Conservation (phyloP, 2,329 filamentous ascomycete species). For the Aureobasidium zeae region DNA sequence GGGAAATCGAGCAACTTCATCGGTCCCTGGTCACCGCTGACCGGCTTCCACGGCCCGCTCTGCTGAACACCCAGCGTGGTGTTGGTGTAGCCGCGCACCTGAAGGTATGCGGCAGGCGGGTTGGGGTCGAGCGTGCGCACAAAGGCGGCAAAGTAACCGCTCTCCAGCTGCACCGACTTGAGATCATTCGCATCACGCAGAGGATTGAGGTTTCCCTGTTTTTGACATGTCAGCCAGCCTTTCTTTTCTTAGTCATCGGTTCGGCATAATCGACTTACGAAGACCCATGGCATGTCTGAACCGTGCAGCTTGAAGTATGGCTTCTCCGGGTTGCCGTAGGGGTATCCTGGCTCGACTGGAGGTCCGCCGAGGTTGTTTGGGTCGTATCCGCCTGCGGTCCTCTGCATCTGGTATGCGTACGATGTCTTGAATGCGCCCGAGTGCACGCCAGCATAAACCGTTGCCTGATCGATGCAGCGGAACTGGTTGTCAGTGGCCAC, state of each 20-base stretch:
- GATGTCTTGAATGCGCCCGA: conserved; percentile 40
- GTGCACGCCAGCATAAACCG: conserved; percentile 42
- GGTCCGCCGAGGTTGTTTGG: conserved; percentile 46
- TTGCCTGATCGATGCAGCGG: conserved; percentile 52
- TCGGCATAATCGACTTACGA: conserved; percentile 41
- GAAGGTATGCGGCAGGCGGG: conserved; percentile 37
- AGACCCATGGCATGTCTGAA: conserved; percentile 43
- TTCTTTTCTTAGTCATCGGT: conserved; percentile 1
- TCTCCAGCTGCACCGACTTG: conserved; percentile 37
- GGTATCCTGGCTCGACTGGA: conserved; percentile 29
- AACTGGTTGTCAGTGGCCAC: conserved; percentile 51
- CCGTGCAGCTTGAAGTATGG: conserved; percentile 51
- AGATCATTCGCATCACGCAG: conserved; percentile 44
- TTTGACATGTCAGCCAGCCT: conserved; percentile 13
- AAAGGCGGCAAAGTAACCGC: conserved; percentile 44
- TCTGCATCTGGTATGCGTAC: conserved; percentile 53
- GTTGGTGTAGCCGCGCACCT: conserved; percentile 39
- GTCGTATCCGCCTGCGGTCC: conserved; percentile 45
- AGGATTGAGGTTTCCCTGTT: conserved; percentile 28
- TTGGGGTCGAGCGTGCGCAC: conserved; percentile 45
- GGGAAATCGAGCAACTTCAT: conserved; percentile 41
- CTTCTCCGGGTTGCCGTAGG: conserved; percentile 41
- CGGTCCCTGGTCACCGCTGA: conserved; percentile 30
- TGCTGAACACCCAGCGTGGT: conserved; percentile 33
- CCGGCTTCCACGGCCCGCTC: conserved; percentile 32